These are phyloP conservation scores for Setomelanomma holmii DNA, from an alignment of 2,329 filamentous ascomycete species.

Conservation along the genomic window DNA sequence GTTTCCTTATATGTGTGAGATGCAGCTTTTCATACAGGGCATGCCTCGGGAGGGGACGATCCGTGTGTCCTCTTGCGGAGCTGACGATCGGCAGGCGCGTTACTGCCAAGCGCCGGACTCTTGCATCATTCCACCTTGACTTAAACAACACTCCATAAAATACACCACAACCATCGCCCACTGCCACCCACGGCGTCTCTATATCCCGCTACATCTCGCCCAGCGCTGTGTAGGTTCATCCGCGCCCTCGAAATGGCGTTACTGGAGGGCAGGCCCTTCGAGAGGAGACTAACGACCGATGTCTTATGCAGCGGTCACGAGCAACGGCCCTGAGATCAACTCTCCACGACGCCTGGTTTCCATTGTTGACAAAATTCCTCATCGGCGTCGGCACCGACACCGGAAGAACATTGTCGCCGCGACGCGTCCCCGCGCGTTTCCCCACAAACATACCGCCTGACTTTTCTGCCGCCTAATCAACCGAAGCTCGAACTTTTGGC, in stretches of 20 bases:
- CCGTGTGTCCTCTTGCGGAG: not conserved
- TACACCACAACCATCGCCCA: conserved; percentile 5
- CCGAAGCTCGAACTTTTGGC: not conserved
- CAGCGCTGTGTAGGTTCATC: conserved; percentile 40
- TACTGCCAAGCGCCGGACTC: conserved; percentile 6
- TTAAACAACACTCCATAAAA: conserved; percentile 12
- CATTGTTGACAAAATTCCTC: conserved; percentile 4
- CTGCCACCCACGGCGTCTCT: conserved; percentile 8
- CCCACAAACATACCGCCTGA: conserved; percentile 25
- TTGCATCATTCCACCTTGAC: conserved; percentile 19
- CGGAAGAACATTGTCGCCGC: conserved; percentile 16
- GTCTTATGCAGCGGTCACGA: conserved; percentile 28
- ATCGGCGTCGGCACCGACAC: conserved; percentile 1
- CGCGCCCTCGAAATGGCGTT: conserved; percentile 39
- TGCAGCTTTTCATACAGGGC: not conserved
- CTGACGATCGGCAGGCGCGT: not conserved
- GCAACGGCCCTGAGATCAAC: conserved; percentile 17
- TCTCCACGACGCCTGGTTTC: conserved; percentile 11
- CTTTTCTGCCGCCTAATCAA: conserved; percentile 26
- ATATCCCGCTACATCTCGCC: conserved; percentile 25
- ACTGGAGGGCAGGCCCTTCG: conserved; percentile 38
- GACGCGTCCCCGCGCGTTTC: conserved; percentile 17
- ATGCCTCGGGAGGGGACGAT: not conserved
- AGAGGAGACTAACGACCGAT: conserved; percentile 39
- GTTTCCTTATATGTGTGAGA: conserved; percentile 4